Base-by-base conservation (phyloP, 148 eudicot species). In the Vaccinium corymbosum region DNA sequence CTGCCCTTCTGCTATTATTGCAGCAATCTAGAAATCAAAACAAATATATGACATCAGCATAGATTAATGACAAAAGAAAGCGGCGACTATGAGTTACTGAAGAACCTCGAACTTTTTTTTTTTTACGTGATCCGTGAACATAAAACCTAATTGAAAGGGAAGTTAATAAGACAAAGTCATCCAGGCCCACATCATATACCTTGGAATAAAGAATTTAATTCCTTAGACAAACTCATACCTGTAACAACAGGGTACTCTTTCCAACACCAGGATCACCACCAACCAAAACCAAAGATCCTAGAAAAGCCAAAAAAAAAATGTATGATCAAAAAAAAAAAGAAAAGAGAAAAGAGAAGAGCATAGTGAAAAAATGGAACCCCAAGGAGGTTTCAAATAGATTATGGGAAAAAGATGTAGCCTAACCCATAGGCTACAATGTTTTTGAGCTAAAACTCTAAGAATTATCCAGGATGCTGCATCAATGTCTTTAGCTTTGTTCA, bases 201-300 rank as follows among this genome's bases (percentile, higher is more conserved):
- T 25, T 7, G n/a, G n/a, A 50, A 46, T 35, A 11, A 50, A 61
- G 48, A 17, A 27, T 51, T 81, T 74, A 19, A 53, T 56, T 48
- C 52, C 76, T 46, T 17, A 29, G 68, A 84, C 42, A 73, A 19
- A 66, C 35, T 15, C 73, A 49, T 87, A 97, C 99, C 98, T 94
- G 98, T 87, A 97, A 87, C 85, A 92, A 83, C 79, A 97, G 79
- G 62, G 99, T 97, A 86, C 99, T 97, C 89, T 97, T 97, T 81
- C 99, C 99, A 88, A 97, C 98, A 83, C 99, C 99, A 76, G 98
- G 99, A 90, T 97, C 99, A 83, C 99, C 99, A 86, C 99, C 99
- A 81, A 97, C 86, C 89, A 97, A 89, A 81, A 92, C 87, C 87
- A 97, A 89, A 83, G 96, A 97, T 85, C 99, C 99, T 97, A 89